phyloP scores from a whole-genome alignment of 371 early-diverging fungal genomes.

The Mortierella sp. region DNA sequence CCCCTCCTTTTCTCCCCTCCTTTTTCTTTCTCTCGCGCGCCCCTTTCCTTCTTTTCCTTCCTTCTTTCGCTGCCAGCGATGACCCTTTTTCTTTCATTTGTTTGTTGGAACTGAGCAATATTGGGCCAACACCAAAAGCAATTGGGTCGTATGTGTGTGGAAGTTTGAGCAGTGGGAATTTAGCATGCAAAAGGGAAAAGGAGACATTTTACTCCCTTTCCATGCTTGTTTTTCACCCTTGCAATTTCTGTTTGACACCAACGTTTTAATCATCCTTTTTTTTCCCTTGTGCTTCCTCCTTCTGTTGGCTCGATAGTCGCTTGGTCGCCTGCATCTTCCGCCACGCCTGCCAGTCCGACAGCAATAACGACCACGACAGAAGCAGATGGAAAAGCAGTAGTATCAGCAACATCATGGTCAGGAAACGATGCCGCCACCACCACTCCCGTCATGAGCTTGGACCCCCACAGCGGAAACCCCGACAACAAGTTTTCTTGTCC shows the following conservation, averaged over 20 bases:
- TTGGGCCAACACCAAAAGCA: background rate
- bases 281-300: background rate
- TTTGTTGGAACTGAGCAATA: background rate
- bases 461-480: background rate
- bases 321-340: constrained; percentile 21
- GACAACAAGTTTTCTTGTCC: background rate
- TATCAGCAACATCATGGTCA: background rate
- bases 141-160: background rate
- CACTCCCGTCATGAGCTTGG: background rate
- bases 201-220: background rate
- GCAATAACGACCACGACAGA: background rate
- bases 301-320: constrained; percentile 5
- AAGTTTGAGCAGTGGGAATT: background rate
- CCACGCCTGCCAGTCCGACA: background rate
- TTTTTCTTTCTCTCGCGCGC: background rate
- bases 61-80: background rate
- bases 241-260: background rate
- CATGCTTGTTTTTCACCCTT: too few relatives aligned
- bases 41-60: background rate
- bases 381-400: background rate
- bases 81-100: background rate
- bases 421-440: background rate
- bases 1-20: background rate
- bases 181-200: background rate
- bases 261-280: background rate